Evolutionary conservation across 495 filamentous ascomycete genomes (phyloP), one percentile per base, ranked within the genome.

Genomic region (Talaromyces proteolyticus): DNA sequence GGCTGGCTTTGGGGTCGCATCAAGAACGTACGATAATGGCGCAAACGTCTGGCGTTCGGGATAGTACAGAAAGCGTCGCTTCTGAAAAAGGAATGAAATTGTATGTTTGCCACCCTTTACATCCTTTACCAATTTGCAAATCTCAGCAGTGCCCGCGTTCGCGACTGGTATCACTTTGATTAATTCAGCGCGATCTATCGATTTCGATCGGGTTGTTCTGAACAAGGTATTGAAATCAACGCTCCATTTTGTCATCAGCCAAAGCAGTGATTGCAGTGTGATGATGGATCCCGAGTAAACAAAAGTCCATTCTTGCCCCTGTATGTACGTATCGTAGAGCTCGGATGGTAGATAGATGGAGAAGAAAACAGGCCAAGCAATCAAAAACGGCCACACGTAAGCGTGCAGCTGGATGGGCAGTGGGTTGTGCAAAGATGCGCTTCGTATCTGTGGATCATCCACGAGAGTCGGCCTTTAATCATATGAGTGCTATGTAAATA

Each of bases 211-310:
- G 26, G 71, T 87, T 3, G 89, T 76, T 6, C 91, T 99, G 63
- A 96, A 96, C 54, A 85, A 60, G 5, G 86, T 81, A 53, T 84
- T 81, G 53, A 96, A 73, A 59, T 89, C 82, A 63, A 99, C 89
- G 63, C 86, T 96, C 93, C 93, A 99, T 72, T 96, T 86, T 20
- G 93, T 97, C 72, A 86, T 92, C 51, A 99, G 76, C 94, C 94
- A 99, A 42, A 88, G 72, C 51, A 99, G 78, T 52, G 87, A 81
- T 74, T 99, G 93, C 42, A 81, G 55, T 11, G 91, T 96, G 62
- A 95, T 76, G 60, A 97, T 95, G 24, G 81, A 77, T 53, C 87
- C 91, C 52, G 85, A 76, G 78, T 84, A 99, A 46, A 97, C 89
- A 65, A 95, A 95, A 7, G 94, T 97, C 93, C 93, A 99, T 73